Conservation (phyloP, 2,329 filamentous ascomycete genomes). For the Diaporthe aspalathi region DNA sequence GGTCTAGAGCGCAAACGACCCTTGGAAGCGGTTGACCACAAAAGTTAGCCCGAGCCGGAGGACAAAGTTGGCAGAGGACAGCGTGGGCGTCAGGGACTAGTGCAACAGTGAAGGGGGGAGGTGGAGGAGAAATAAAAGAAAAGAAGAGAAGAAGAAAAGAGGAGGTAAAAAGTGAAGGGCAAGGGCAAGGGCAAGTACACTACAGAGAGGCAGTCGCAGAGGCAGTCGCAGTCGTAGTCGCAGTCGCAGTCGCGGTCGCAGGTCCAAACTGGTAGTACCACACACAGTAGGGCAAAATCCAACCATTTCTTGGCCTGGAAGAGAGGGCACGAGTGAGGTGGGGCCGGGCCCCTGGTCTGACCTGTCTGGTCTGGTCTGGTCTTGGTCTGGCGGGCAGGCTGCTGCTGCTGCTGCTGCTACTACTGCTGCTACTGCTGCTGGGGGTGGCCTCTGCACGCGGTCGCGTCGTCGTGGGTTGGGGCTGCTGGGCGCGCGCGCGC, state of each 20-base stretch:
- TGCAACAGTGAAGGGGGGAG: neutral
- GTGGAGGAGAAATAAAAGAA: neutral
- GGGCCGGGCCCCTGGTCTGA: conserved; percentile 9
- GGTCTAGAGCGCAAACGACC: conserved; percentile 26
- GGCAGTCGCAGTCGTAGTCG: too few relatives aligned
- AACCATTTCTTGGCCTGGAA: conserved; percentile 19
- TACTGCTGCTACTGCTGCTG: conserved; percentile 22
- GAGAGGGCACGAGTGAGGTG: conserved; percentile 10
- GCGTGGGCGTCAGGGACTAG: conserved; percentile 2
- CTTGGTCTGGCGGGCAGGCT: conserved; percentile 19
- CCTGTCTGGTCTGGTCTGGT: neutral
- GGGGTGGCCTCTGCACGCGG: neutral
- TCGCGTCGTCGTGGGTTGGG: too few relatives aligned
- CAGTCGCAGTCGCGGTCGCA: neutral
- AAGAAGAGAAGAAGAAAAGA: too few relatives aligned
- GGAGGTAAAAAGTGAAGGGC: too few relatives aligned
- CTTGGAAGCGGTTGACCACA: conserved; percentile 30
- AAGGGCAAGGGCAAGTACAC: too few relatives aligned
- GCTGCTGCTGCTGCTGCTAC: too few relatives aligned
- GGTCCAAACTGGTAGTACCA: neutral
- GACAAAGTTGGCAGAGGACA: conserved; percentile 12
- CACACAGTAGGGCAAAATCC: conserved; percentile 13
- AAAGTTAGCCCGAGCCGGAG: conserved; percentile 9
- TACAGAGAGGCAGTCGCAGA: too few relatives aligned
- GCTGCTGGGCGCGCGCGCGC: neutral